Evolutionary conservation across 1,284 basidiomycete species (phyloP).

Genomic region (Cutaneotrichosporon sp.): DNA sequence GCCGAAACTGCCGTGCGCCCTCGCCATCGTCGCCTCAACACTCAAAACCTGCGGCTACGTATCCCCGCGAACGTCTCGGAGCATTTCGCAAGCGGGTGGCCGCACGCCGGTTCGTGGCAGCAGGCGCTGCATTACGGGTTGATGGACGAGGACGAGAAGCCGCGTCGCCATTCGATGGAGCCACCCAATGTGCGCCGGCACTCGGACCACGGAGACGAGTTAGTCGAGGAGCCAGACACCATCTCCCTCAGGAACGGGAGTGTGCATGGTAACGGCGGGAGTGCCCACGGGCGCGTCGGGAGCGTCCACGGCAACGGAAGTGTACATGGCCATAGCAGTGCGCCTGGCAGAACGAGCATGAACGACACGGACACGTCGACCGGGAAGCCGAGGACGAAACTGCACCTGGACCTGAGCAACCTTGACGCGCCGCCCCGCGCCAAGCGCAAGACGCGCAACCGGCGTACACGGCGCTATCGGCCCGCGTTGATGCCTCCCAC

Average conservation of each 20-base stretch:
- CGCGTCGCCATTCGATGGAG: background rate
- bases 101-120: conserved; percentile 50
- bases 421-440: conserved; percentile 2
- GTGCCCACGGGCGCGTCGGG: background rate
- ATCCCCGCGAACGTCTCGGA: conserved; percentile 37
- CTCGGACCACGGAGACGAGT: background rate
- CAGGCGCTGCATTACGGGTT: conserved; percentile 39
- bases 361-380: conserved; percentile 3
- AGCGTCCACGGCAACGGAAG: background rate
- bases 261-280: background rate
- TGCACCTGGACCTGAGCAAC: background rate
- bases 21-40: conserved; percentile 14
- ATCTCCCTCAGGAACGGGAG: background rate
- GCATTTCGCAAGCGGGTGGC: conserved; percentile 43
- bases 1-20: background rate
- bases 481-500: conserved; percentile 22
- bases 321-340: background rate
- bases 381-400: background rate
- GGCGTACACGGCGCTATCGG: conserved; percentile 15
- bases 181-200: background rate
- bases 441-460: conserved; percentile 10
- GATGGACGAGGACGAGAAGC: conserved; percentile 11
- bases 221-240: conserved; percentile 1
- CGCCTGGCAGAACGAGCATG: background rate
- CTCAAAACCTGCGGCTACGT: conserved; percentile 33